Conservation (phyloP, 2,329 filamentous ascomycete genomes). For the Fusarium robinianum region DNA sequence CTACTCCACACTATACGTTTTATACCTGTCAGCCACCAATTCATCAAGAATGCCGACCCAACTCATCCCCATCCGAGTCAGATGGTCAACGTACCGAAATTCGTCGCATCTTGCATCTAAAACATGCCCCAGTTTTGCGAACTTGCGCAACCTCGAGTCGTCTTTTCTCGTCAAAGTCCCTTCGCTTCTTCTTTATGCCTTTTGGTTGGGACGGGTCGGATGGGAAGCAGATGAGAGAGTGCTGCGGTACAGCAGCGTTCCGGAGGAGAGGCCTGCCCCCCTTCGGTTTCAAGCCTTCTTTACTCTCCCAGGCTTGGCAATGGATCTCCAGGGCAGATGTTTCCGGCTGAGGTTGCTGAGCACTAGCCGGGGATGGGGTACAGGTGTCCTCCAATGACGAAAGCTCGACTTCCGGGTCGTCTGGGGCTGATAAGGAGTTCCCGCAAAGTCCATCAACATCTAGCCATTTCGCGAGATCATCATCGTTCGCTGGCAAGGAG, state of each 20-base stretch:
- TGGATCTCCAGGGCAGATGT: slow-evolving; percentile 1
- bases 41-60: neutral
- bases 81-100: slow-evolving; percentile 31
- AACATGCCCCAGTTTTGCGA: slow-evolving; percentile 35
- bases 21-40: slow-evolving; percentile 6
- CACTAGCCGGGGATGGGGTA: slow-evolving; percentile 14
- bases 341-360: neutral
- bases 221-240: slow-evolving; percentile 37
- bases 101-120: slow-evolving; percentile 35
- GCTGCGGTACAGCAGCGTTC: slow-evolving; percentile 21
- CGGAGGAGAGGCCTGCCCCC: slow-evolving; percentile 8
- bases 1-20: slow-evolving; percentile 30
- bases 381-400: slow-evolving; percentile 15
- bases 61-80: neutral
- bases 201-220: slow-evolving; percentile 35
- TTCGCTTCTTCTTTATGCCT: slow-evolving; percentile 37
- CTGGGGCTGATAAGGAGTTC: slow-evolving; percentile 17
- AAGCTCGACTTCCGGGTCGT: slow-evolving; percentile 14
- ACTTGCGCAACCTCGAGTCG: slow-evolving; percentile 36
- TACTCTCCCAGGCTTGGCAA: neutral
- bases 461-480: slow-evolving; percentile 33
- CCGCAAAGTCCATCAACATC: slow-evolving; percentile 32
- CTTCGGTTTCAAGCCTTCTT: slow-evolving; percentile 1
- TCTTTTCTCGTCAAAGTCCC: slow-evolving; percentile 34
- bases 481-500: slow-evolving; percentile 3